These are phyloP conservation scores for Holtermanniella nyarrowii DNA, from an alignment of 768 basidiomycete species.

Conservation along the genomic window DNA sequence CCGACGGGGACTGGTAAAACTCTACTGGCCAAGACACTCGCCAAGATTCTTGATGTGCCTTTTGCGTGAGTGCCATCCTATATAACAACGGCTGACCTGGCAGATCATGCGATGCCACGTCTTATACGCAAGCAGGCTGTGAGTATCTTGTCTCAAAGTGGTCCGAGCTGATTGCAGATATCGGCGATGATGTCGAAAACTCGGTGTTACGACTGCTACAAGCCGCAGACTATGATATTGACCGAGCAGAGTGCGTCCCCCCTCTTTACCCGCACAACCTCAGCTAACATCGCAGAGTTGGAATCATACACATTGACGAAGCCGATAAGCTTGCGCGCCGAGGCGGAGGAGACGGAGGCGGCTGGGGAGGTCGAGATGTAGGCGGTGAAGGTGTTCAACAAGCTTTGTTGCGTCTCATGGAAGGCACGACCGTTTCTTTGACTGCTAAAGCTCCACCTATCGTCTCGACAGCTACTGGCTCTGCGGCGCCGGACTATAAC, in stretches of 20 bases:
- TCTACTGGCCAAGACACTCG: conserved; percentile 79
- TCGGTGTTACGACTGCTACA: conserved; percentile 77
- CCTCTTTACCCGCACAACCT: neutral
- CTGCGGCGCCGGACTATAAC: conserved; percentile 1
- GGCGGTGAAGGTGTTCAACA: conserved; percentile 96
- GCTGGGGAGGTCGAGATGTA: conserved; percentile 55
- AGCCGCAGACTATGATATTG: conserved; percentile 79
- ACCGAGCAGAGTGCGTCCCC: conserved; percentile 59
- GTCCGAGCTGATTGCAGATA: conserved; percentile 49
- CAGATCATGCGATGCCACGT: conserved; percentile 61
- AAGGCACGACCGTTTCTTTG: conserved; percentile 75
- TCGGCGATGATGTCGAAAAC: conserved; percentile 94
- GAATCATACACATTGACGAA: conserved; percentile 95
- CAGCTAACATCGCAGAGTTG: conserved; percentile 50
- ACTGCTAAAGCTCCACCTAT: conserved; percentile 45
- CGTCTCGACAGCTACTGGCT: conserved; percentile 5
- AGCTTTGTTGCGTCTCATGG: conserved; percentile 82
- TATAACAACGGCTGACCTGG: no score
- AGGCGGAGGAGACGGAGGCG: conserved; percentile 45
- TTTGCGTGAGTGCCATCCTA: conserved; percentile 50
- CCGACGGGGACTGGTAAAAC: conserved; percentile 62
- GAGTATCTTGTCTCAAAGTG: neutral
- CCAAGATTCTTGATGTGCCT: conserved; percentile 79
- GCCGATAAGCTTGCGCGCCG: conserved; percentile 73
- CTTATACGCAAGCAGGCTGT: conserved; percentile 64